Base-by-base conservation (phyloP, 495 filamentous ascomycete genomes). In the Aspergillus nidulans region DNA sequence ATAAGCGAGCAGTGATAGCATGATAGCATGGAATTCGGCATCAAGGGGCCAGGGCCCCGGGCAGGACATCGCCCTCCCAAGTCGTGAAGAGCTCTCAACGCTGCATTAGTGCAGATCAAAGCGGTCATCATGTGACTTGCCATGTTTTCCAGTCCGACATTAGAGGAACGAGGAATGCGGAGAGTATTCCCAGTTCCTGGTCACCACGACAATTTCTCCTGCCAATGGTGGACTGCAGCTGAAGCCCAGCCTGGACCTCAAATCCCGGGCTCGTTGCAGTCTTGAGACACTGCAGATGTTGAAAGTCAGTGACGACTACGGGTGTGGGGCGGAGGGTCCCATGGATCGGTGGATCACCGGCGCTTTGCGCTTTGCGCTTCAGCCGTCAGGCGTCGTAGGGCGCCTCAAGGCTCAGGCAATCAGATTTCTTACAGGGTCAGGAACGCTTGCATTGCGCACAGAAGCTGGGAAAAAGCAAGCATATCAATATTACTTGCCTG, bases 351-450 rank as follows among this genome's bases (percentile, higher is more conserved):
- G 36, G 36, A 5, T 39, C 36, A 12, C 13, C 32, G 13, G 6
- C 32, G 32, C 32, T 36, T 36, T 28, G 26, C 26, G n/a, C n/a
- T n/a, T n/a, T n/a, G 26, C 26, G 26, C 26, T 30, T 30, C 26
- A 30, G 26, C 5, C 26, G 4, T 36, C 13, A 8, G 32, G 32
- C 32, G 32, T 13, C 6, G 36, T 3, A 43, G 41, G 58, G 57
- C 51, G 30, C 59, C 57, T 52, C 60, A 59, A 53, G 48, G 52
- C 44, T 56, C 55, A 52, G 52, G 43, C 21, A 23, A 10, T 3
- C 21, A 45, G 42, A 2, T 23, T 28, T 45, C 9, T 56, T 54
- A n/a, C n/a, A n/a, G 28, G 50, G 26, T 55, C 61, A 63, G 61
- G 61, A 60, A 63, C 61, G 58, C 41, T 32, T 30, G 42, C 47